Percentiles rank a stretch among this genome's conserved stretches.
Conservation (phyloP, 176 grass and related monocot genomes). For the Rhynchospora tenuis region DNA sequence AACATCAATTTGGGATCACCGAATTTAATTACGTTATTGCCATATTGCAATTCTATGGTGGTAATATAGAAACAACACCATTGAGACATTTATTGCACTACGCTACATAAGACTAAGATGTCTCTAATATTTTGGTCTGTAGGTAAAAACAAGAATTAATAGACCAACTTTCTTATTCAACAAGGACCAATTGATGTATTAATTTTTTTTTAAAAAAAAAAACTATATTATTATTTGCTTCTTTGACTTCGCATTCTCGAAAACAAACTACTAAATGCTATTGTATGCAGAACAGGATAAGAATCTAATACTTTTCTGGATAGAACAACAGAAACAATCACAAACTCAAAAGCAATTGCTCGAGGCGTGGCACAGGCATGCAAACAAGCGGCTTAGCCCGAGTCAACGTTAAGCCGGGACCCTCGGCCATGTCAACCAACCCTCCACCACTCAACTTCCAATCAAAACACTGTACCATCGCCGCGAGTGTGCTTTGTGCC, state of each 20-base stretch:
- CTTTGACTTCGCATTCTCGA: not conserved
- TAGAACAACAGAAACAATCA: not conserved
- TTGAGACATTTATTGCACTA: too few species aligned
- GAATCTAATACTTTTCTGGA: not conserved
- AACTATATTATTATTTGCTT: not conserved
- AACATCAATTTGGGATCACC: too few species aligned
- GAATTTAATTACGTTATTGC: too few species aligned
- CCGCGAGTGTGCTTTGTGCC: constrained; percentile 36
- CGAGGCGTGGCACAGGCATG: constrained; percentile 29
- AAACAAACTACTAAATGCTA: not conserved
- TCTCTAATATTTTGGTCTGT: too few species aligned
- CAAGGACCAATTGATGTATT: too few species aligned
- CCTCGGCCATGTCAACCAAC: constrained; percentile 57
- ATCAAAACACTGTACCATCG: constrained; percentile 64
- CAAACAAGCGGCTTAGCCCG: constrained; percentile 42
- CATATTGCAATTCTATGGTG: too few species aligned
- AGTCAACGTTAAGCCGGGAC: constrained; percentile 38
- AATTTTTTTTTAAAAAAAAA: too few species aligned
- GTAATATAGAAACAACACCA: too few species aligned
- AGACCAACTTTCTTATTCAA: not conserved
- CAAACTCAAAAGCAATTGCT: constrained; percentile 21
- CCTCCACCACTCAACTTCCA: constrained; percentile 14
- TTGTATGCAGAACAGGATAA: not conserved
- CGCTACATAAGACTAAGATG: too few species aligned
- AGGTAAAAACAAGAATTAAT: too few species aligned